phyloP scores from a whole-genome alignment of 2,329 filamentous ascomycete species.

The Fusarium burgessii region DNA sequence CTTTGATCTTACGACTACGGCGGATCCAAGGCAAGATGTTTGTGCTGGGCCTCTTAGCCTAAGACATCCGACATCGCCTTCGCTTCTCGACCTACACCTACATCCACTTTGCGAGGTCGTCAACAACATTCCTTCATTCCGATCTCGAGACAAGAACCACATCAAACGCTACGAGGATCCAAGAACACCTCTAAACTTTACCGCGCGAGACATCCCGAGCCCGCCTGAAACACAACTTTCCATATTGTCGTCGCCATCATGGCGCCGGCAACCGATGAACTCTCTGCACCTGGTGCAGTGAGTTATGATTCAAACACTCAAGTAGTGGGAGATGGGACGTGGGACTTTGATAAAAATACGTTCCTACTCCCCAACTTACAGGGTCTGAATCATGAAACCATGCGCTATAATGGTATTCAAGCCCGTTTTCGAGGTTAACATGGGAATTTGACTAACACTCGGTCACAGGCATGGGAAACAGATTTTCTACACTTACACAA shows the following conservation, averaged over 20 bases:
- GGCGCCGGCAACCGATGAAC: slow-evolving; percentile 69
- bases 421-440: neutral
- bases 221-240: slow-evolving; percentile 42
- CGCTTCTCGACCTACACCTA: slow-evolving; percentile 8
- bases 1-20: slow-evolving; percentile 6
- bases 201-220: slow-evolving; percentile 21
- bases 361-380: slow-evolving; percentile 83
- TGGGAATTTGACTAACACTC: slow-evolving; percentile 29
- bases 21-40: slow-evolving; percentile 20
- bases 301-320: slow-evolving; percentile 80
- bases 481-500: slow-evolving; percentile 75
- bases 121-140: slow-evolving; percentile 35
- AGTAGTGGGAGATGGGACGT: slow-evolving; percentile 84
- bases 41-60: slow-evolving; percentile 18
- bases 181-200: neutral
- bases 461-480: slow-evolving; percentile 79
- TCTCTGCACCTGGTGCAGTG: slow-evolving; percentile 78
- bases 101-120: slow-evolving; percentile 5
- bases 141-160: slow-evolving; percentile 17
- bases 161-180: neutral
- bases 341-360: slow-evolving; percentile 81
- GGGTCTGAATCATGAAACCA: slow-evolving; percentile 83
- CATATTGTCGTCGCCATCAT: slow-evolving; percentile 62
- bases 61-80: slow-evolving; percentile 35
- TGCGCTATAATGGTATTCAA: slow-evolving; percentile 81